Percentiles rank a stretch among this genome's conserved stretches.
phyloP scores from a whole-genome alignment of 2,329 filamentous ascomycete species.

The Neonectria faginata region DNA sequence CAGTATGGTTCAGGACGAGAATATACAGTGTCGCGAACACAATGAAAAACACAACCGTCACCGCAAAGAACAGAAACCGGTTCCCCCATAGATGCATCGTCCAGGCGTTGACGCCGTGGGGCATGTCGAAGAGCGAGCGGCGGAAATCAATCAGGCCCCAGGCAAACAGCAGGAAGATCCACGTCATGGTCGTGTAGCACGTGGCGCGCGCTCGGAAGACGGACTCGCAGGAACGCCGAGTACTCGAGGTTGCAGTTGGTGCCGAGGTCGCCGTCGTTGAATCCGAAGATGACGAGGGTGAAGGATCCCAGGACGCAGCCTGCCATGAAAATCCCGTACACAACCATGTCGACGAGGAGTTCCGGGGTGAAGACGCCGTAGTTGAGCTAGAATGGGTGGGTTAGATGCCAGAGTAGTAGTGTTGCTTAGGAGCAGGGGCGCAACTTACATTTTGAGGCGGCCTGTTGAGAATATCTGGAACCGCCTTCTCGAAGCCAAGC shows the following conservation, averaged over 20 bases:
- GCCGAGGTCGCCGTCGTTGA: conserved; percentile 64
- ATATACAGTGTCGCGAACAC: conserved; percentile 75
- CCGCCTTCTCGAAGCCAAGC: conserved; percentile 75
- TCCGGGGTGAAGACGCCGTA: conserved; percentile 73
- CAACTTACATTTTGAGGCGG: conserved; percentile 59
- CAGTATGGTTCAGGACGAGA: conserved; percentile 72
- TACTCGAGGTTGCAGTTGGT: conserved; percentile 67
- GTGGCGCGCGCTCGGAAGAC: conserved; percentile 75
- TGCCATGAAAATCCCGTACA: conserved; percentile 74
- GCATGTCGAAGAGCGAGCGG: conserved; percentile 72
- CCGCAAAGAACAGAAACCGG: conserved; percentile 62
- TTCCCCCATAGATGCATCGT: conserved; percentile 66
- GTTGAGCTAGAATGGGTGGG: conserved; percentile 42
- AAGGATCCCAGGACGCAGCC: conserved; percentile 69
- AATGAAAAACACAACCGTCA: conserved; percentile 65
- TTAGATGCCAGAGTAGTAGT: not conserved
- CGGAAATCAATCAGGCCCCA: conserved; percentile 77
- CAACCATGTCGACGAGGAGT: conserved; percentile 71
- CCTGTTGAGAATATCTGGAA: conserved; percentile 73
- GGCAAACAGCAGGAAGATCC: conserved; percentile 76
- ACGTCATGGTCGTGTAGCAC: conserved; percentile 74
- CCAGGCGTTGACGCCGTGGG: conserved; percentile 65
- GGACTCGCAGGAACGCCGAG: conserved; percentile 61
- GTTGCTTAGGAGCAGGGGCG: not conserved
- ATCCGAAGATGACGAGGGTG: conserved; percentile 64